A percentile compares a stretch with the other conserved stretches of the same genome.
These are phyloP conservation scores for Triticum turgidum DNA, from an alignment of 176 grass and related monocot species.

Conservation along the genomic window DNA sequence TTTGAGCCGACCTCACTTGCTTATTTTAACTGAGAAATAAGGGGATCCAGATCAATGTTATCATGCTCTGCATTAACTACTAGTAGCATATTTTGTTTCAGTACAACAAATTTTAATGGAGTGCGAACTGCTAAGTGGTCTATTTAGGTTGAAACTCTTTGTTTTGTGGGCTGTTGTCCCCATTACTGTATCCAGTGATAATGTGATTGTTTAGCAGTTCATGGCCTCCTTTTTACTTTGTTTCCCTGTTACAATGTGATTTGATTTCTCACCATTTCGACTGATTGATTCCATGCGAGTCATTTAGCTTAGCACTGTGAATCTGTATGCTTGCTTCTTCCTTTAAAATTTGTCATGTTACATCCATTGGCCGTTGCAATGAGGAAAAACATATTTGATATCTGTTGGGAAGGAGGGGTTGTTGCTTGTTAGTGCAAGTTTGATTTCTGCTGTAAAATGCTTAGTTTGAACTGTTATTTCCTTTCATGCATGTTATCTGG, in stretches of 20 bases:
- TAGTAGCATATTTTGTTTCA: neutral
- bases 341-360: neutral
- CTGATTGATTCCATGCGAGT: neutral
- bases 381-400: neutral
- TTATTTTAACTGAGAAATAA: neutral
- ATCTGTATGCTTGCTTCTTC: neutral
- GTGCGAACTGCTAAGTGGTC: neutral
- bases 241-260: neutral
- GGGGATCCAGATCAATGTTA: neutral
- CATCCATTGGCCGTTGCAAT: neutral
- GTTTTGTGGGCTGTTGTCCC: neutral
- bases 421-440: neutral
- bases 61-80: neutral
- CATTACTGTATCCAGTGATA: neutral
- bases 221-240: neutral
- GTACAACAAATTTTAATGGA: neutral
- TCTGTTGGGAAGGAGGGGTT: neutral
- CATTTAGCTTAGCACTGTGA: neutral
- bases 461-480: neutral
- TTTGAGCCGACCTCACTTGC: neutral
- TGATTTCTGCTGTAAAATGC: neutral
- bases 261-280: neutral
- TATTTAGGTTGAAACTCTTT: neutral
- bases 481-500: constrained; percentile 10
- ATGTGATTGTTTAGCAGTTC: neutral